Evolutionary conservation across 2,329 filamentous ascomycete genomes (phyloP).

Genomic region (Aspergillus melleus): DNA sequence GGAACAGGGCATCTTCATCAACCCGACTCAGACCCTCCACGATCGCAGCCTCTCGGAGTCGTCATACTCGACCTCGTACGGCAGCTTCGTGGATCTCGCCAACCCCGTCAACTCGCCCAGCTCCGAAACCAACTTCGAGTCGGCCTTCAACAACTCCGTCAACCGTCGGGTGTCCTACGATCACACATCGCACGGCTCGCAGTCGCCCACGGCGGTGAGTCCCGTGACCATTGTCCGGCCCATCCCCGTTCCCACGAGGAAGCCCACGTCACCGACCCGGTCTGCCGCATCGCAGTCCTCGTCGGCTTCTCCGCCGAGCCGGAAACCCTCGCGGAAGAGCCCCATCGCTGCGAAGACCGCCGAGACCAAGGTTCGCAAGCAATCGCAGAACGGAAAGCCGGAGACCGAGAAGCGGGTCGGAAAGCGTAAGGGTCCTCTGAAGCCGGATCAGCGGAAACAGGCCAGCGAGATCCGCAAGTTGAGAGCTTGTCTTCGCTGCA

Average conservation of each 20-base stretch:
- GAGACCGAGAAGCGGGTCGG: conserved; percentile 93
- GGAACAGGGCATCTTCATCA: conserved; percentile 73
- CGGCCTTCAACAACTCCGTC: conserved; percentile 42
- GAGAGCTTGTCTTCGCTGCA: conserved; percentile 89
- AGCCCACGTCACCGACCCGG: conserved; percentile 55
- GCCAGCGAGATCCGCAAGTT: conserved; percentile 96
- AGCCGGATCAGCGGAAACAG: conserved; percentile 92
- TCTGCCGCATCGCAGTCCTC: conserved; percentile 64
- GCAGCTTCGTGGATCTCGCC: conserved; percentile 80
- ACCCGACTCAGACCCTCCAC: conserved; percentile 87
- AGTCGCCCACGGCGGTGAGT: conserved; percentile 57
- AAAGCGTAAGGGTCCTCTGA: conserved; percentile 81
- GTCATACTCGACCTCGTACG: conserved; percentile 71
- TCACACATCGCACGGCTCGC: conserved; percentile 44
- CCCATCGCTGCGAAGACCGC: conserved; percentile 76
- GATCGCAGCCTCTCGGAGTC: conserved; percentile 84
- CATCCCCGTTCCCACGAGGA: conserved; percentile 54
- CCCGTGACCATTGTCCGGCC: conserved; percentile 68
- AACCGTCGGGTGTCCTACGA: conserved; percentile 43
- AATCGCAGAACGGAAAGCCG: conserved; percentile 71
- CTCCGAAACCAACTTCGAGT: conserved; percentile 72
- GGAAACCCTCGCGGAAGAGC: conserved; percentile 69
- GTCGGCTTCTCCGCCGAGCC: conserved; percentile 64
- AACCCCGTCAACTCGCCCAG: conserved; percentile 80
- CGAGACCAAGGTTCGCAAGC: conserved; percentile 80